Conservation (phyloP, 1,284 basidiomycete genomes). For the Erythrobasidium hasegawianum region DNA sequence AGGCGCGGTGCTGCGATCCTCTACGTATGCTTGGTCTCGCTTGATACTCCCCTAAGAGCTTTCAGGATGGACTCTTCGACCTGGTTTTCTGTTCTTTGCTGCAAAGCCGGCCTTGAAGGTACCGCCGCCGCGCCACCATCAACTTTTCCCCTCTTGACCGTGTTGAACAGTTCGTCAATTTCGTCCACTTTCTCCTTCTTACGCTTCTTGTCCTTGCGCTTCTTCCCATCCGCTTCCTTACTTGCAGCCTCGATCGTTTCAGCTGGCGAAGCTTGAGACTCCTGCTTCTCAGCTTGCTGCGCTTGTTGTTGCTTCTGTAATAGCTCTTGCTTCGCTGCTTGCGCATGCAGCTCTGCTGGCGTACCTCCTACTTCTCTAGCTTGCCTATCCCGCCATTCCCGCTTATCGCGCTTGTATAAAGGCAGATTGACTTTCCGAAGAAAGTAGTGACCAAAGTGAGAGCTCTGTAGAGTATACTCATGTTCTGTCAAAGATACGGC, state of each 20-base stretch:
- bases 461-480: slow-evolving; percentile 66
- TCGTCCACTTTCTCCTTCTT: slow-evolving; percentile 41
- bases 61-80: background rate
- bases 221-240: slow-evolving; percentile 38
- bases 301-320: slow-evolving; percentile 28
- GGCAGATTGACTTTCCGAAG: slow-evolving; percentile 71
- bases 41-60: background rate
- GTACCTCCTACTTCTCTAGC: slow-evolving; percentile 28
- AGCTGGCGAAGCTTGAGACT: slow-evolving; percentile 46
- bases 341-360: slow-evolving; percentile 23
- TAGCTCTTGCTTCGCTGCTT: slow-evolving; percentile 39
- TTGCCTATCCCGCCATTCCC: slow-evolving; percentile 67
- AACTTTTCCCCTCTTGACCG: slow-evolving; percentile 13
- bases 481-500: slow-evolving; percentile 69
- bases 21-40: background rate
- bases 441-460: slow-evolving; percentile 82
- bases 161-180: slow-evolving; percentile 41
- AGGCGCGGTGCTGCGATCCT: background rate
- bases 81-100: background rate
- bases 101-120: background rate
- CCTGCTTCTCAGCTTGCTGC: slow-evolving; percentile 8
- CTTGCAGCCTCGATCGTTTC: background rate
- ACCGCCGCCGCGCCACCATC: background rate
- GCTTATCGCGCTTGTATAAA: slow-evolving; percentile 68
- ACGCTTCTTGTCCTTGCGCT: slow-evolving; percentile 44